Base-by-base conservation (phyloP, 345 rosid genomes). In the Anacardium occidentale region DNA sequence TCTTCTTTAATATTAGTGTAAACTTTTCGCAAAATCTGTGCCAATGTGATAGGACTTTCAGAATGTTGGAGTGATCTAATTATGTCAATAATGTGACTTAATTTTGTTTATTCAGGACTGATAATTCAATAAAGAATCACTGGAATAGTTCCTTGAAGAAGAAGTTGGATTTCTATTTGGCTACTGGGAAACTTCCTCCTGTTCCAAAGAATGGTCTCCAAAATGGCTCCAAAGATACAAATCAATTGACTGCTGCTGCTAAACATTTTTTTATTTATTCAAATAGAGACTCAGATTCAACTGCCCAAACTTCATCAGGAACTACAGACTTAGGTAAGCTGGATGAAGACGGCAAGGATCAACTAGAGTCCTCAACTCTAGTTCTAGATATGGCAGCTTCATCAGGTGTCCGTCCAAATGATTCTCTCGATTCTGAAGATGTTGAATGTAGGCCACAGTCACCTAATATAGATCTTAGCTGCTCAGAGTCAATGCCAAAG, bases 111-210 rank as follows among this genome's bases (percentile, higher is more conserved):
- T 70, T 70, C 87, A 96, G 99, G 88, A 96, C 99, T 61, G 95
- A 93, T 69, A 96, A 96, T 69, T 81, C 99, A 51, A 96, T 91
- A 69, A 96, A 96, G 84, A 96, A 96, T 68, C 98, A 96, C 65
- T 96, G 99, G 99, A 96, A 96, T 73, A 93, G 98, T 81, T 93
- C 98, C 67, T 64, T 96, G 89, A 96, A 93, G 90, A 93, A 89
- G 84, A 96, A 96, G 71, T 67, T 90, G 68, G 96, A 93, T 56
- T 85, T 87, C 80, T 91, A 83, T 82, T 75, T 83, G 76, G 83
- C 84, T 56, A 88, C 90, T 14, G 98, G 96, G 75, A 71, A 83
- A 54, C 93, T 91, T 71, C 96, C 98, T 67, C 85, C 88, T 13
- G 80, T 67, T 72, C 52, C 81, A 45, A 96, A 83, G 79, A 82